Percentiles rank a stretch among this genome's conserved stretches.
Evolutionary conservation across 2,329 filamentous ascomycete genomes (phyloP).

Genomic region (Apiospora pterosperma): DNA sequence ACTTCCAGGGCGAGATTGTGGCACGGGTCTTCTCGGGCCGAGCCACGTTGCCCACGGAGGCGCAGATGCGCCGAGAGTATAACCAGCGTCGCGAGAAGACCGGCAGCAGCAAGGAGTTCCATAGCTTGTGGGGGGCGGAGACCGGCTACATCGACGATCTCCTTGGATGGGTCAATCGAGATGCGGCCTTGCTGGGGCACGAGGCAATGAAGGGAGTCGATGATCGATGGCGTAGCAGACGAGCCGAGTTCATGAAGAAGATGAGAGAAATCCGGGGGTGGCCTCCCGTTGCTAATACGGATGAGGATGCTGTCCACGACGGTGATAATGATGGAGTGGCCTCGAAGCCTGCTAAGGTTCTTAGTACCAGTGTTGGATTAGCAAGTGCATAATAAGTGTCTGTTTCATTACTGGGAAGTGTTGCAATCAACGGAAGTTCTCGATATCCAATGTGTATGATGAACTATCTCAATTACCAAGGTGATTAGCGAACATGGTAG

Average conservation of each 20-base stretch:
- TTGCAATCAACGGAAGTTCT: not conserved
- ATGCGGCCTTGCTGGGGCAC: slow-evolving; percentile 15
- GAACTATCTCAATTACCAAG: not conserved
- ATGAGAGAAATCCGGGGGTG: not conserved
- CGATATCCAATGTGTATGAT: too few species aligned
- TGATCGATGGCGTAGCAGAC: slow-evolving; percentile 23
- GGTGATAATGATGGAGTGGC: not conserved
- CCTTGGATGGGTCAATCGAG: slow-evolving; percentile 23
- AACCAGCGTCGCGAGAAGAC: slow-evolving; percentile 18
- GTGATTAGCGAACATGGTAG: not conserved
- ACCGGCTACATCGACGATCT: slow-evolving; percentile 30
- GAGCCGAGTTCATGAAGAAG: not conserved
- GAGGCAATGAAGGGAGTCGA: slow-evolving; percentile 28
- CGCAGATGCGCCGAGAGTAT: slow-evolving; percentile 35
- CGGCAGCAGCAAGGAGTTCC: slow-evolving; percentile 29
- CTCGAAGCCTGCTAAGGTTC: not conserved
- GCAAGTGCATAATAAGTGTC: not conserved
- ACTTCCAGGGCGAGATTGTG: slow-evolving; percentile 63
- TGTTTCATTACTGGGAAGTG: too few species aligned
- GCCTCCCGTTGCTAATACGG: not conserved
- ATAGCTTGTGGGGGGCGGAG: slow-evolving; percentile 31
- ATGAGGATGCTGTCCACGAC: not conserved
- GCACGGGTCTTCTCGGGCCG: slow-evolving; percentile 54
- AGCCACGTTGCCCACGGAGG: slow-evolving; percentile 34
- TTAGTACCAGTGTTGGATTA: not conserved